Conservation (phyloP, 192 early-diverging fungal genomes). For the Linnemannia hyalina region DNA sequence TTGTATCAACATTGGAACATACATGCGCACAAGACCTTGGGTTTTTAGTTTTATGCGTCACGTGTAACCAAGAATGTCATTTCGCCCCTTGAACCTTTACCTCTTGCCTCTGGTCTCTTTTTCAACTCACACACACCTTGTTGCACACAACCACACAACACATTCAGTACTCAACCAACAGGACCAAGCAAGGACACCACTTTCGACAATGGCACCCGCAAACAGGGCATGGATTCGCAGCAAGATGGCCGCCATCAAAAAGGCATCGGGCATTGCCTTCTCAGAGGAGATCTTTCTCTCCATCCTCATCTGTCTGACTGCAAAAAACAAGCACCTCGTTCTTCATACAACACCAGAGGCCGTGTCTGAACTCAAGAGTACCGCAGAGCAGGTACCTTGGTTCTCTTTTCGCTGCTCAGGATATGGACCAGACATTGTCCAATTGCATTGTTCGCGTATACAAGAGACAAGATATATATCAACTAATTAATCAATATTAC, state of each 20-base stretch:
- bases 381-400: constrained; percentile 60
- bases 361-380: constrained; percentile 57
- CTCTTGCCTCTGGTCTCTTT: too few species aligned
- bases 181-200: not conserved
- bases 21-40: too few species aligned
- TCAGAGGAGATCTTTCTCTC: constrained; percentile 69
- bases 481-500: not conserved
- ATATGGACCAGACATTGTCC: not conserved
- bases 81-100: too few species aligned
- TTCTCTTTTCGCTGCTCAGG: not conserved
- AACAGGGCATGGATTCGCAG: constrained; percentile 62
- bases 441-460: too few species aligned
- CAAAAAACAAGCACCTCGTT: constrained; percentile 64
- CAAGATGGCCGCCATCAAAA: constrained; percentile 59
- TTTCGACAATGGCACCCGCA: constrained; percentile 32
- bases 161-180: not conserved
- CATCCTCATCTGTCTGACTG: constrained; percentile 66
- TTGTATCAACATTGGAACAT: too few species aligned
- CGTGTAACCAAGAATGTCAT: too few species aligned
- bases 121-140: too few species aligned
- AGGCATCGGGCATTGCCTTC: constrained; percentile 56
- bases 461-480: too few species aligned
- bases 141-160: not conserved
- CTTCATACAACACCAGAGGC: constrained; percentile 57
- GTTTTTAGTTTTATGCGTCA: too few species aligned